phyloP scores from a whole-genome alignment of 805 yeast genomes.

The Diddensiella transvaalensis region DNA sequence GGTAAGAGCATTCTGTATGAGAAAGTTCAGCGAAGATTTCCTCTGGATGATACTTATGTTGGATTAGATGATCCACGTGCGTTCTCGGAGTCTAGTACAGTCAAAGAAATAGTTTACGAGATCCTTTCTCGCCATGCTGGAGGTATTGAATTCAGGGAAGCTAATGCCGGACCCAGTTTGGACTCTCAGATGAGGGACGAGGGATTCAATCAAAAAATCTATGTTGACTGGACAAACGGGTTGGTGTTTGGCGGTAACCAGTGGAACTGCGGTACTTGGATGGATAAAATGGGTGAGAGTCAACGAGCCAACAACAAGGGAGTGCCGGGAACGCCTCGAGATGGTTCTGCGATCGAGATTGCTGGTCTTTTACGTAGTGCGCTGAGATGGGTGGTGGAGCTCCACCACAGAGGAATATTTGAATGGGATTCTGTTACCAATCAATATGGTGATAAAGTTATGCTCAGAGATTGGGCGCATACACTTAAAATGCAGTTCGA shows the following conservation, averaged over 20 bases:
- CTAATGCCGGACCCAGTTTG: slow-evolving; percentile 85
- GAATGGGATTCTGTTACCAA: slow-evolving; percentile 53
- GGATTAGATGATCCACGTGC: slow-evolving; percentile 69
- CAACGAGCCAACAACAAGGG: slow-evolving; percentile 78
- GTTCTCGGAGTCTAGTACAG: slow-evolving; percentile 62
- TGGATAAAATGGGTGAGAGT: slow-evolving; percentile 99
- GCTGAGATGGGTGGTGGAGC: slow-evolving; percentile 68
- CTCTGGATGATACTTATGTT: slow-evolving; percentile 78
- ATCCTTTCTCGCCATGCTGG: slow-evolving; percentile 82
- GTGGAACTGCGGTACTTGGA: slow-evolving; percentile 97
- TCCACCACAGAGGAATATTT: slow-evolving; percentile 54
- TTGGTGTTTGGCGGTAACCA: slow-evolving; percentile 88
- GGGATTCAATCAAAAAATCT: slow-evolving; percentile 81
- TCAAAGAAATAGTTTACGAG: slow-evolving; percentile 78
- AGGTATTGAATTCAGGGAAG: slow-evolving; percentile 86
- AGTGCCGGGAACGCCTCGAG: slow-evolving; percentile 96
- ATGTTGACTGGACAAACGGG: slow-evolving; percentile 88
- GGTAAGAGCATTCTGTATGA: slow-evolving; percentile 67
- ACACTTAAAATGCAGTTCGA: slow-evolving; percentile 74
- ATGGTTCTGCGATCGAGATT: slow-evolving; percentile 93
- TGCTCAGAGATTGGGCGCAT: slow-evolving; percentile 68
- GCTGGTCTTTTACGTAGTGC: slow-evolving; percentile 84
- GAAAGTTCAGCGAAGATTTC: slow-evolving; percentile 78
- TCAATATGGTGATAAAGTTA: slow-evolving; percentile 53
- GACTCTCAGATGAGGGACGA: slow-evolving; percentile 91